Evolutionary conservation across 2,329 filamentous ascomycete genomes (phyloP), one percentile per base, ranked within the genome.

Genomic region (Colletotrichum spaethianum): DNA sequence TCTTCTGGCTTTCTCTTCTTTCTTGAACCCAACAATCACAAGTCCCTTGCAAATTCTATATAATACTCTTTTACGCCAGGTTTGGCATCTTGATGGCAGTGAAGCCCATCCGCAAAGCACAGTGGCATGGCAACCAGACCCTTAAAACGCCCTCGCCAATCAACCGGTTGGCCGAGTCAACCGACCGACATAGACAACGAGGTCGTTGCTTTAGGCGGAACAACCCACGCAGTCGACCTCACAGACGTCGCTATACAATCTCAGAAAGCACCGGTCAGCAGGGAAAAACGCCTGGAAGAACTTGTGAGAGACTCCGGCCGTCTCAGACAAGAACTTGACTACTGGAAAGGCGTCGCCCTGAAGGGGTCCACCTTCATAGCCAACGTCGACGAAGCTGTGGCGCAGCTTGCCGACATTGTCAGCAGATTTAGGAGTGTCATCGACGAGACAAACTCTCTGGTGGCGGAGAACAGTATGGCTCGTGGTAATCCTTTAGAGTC

Each of bases 251-350:
- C 63, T 26, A 60, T 60, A 56, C 26, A 50, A 20, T 57, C 52
- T 46, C n/a, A 59, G 16, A 65, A 59, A 31, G 63, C n/a, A 59
- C n/a, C 20, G 1, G 12, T 67, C n/a, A 67, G 42, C n/a, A 60
- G 59, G 23, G 20, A 26, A 14, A 12, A 93, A 93, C 46, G 82
- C 86, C 60, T 87, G 83, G 62, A 82, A 86, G 65, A 60, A 20
- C 55, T 66, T 31, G n/a, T 50, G 20, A 60, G 42, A 60, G 44
- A 59, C 44, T 67, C 53, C 26, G 12, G 63, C 23, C 20, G 44
- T 55, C n/a, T 60, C 12, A 60, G 55, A 12, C 9, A 67, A 50
- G 44, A 67, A 33, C 63, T 67, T 28, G 12, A 52, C 23, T 67
- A 52, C 26, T 40, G 12, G 44, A 66, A 60, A 52, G 3, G 18